Conservation (phyloP, 2,329 filamentous ascomycete species). For the Colletotrichum agaves region DNA sequence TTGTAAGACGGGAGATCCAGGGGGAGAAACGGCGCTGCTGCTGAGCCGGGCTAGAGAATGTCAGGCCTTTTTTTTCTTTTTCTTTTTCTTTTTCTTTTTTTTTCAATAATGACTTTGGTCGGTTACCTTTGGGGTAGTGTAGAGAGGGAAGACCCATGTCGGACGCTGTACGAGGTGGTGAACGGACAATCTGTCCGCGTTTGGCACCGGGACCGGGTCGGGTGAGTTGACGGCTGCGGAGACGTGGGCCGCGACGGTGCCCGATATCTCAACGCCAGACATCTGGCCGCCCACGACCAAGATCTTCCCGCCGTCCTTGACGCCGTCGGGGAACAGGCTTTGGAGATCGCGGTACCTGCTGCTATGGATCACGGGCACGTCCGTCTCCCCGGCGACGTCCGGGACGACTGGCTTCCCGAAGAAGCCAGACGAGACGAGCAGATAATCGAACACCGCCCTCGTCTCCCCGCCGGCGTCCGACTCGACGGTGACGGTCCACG, state of each 20-base stretch:
- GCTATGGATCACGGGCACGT: slow-evolving; percentile 72
- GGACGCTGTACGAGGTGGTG: slow-evolving; percentile 77
- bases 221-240: slow-evolving; percentile 71
- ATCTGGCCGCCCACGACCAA: slow-evolving; percentile 84
- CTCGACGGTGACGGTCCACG: slow-evolving; percentile 55
- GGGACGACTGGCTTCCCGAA: slow-evolving; percentile 73
- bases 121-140: slow-evolving; percentile 62
- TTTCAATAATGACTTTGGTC: too few species aligned
- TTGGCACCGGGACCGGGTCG: slow-evolving; percentile 49
- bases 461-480: slow-evolving; percentile 52
- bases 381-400: slow-evolving; percentile 46
- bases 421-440: slow-evolving; percentile 81
- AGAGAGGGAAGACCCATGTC: slow-evolving; percentile 76
- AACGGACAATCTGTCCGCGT: slow-evolving; percentile 65
- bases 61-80: slow-evolving; percentile 36
- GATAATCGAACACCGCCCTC: slow-evolving; percentile 71
- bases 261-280: slow-evolving; percentile 82
- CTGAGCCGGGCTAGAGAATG: slow-evolving; percentile 52
- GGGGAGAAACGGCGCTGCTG: slow-evolving; percentile 73
- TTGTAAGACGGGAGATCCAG: slow-evolving; percentile 80
- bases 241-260: slow-evolving; percentile 76
- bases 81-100: too few species aligned
- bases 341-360: slow-evolving; percentile 70
- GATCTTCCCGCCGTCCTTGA: slow-evolving; percentile 65
- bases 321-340: slow-evolving; percentile 53